Percentiles rank a stretch among this genome's conserved stretches.
These are phyloP conservation scores for Venturia asperata DNA, from an alignment of 2,329 filamentous ascomycete species.

Conservation along the genomic window DNA sequence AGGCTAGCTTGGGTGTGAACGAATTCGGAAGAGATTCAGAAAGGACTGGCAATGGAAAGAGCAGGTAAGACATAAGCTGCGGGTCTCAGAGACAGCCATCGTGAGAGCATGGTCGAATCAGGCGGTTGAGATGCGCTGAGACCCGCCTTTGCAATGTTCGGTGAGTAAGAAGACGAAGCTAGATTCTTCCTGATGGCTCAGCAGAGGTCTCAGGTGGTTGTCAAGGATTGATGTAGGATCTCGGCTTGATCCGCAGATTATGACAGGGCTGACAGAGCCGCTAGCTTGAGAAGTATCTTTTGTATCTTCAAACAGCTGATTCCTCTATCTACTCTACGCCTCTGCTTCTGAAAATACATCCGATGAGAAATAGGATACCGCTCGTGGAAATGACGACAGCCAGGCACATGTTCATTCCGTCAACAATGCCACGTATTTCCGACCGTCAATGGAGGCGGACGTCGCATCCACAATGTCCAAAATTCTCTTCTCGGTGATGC, in stretches of 20 bases:
- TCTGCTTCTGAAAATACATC: too few relatives aligned
- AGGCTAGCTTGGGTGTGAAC: neutral
- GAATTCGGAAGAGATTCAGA: neutral
- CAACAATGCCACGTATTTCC: neutral
- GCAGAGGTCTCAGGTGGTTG: neutral
- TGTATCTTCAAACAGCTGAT: too few relatives aligned
- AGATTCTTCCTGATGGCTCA: neutral
- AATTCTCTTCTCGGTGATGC: neutral
- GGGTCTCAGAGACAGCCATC: neutral
- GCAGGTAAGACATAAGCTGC: neutral
- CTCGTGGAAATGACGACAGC: too few relatives aligned
- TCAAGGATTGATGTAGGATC: neutral
- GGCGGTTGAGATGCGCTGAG: neutral
- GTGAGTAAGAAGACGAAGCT: neutral
- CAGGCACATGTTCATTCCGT: neutral
- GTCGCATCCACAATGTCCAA: neutral
- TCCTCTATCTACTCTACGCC: too few relatives aligned
- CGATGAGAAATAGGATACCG: too few relatives aligned
- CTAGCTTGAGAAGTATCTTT: too few relatives aligned
- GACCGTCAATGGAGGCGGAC: neutral
- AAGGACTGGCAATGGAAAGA: neutral
- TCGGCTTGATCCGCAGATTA: neutral
- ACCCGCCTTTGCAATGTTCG: neutral
- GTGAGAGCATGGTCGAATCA: neutral
- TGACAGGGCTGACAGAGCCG: neutral